Base-by-base conservation (phyloP, 345 rosid species). In the Balakata baccata region DNA sequence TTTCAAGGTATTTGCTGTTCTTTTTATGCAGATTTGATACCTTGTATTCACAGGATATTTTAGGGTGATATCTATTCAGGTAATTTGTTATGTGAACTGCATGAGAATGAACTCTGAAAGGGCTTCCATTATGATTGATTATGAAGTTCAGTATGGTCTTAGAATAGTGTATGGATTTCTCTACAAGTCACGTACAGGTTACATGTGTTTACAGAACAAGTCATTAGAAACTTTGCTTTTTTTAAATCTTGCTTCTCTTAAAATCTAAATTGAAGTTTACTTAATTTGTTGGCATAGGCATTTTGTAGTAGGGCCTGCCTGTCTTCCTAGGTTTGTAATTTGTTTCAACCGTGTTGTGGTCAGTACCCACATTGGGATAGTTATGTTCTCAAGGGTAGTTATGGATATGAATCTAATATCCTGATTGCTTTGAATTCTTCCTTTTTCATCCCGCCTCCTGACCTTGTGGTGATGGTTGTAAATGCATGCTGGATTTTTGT, bases 1-100 rank as follows among this genome's bases (percentile, higher is more conserved):
- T 95, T 95, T 78, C 94, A 90, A 88, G 96, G 99, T 92, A 75
- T 23, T 53, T 22, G 20, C 3, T 29, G 9, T 23, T 51, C 12
- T 20, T 38, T 72, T 25, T 17, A 23, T 53, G 70, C 38, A 10
- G 9, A 47, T 50, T 67, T 67, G 41, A n/a, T 49, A 49, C 1
- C 18, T 45, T 59, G 63, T 23, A 12, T n/a, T 20, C 16, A 13
- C 29, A 51, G 17, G 53, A 64, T 49, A 29, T 12, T 11, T 69
- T 52, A 53, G n/a, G 64, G 64, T 70, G 64, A 45, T n/a, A 37
- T 53, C 23, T 18, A 46, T 13, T 37, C 13, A 64, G 57, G 51
- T 45, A 38, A 64, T 41, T 14, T 64, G 50, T 51, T 39, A 1
- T n/a, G 12, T 37, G 6, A 51, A n/a, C 17, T 68, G 61, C 2